Percentiles rank a stretch among this genome's conserved stretches.
phyloP scores from a whole-genome alignment of 2,329 filamentous ascomycete genomes.

The Epichloe glyceriae region DNA sequence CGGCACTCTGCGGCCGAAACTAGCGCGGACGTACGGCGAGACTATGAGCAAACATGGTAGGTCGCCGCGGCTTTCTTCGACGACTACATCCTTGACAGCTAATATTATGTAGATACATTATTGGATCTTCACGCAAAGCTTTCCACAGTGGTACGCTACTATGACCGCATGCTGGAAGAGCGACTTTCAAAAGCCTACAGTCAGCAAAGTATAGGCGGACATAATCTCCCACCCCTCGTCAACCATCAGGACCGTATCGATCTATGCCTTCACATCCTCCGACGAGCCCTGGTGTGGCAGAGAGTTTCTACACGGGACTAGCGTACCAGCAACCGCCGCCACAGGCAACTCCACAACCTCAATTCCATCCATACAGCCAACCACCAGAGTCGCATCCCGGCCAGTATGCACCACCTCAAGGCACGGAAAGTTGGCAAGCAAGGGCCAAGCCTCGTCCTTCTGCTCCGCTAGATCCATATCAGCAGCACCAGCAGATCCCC shows the following conservation, averaged over 20 bases:
- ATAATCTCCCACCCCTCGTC: conserved; percentile 42
- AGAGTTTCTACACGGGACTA: conserved; percentile 72
- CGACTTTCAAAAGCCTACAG: conserved; percentile 85
- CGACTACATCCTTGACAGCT: not conserved
- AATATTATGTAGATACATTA: conserved; percentile 54
- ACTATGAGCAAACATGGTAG: conserved; percentile 98
- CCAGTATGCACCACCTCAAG: conserved; percentile 34
- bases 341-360: conserved; percentile 24
- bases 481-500: conserved; percentile 12
- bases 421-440: conserved; percentile 38
- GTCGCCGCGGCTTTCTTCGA: conserved; percentile 15
- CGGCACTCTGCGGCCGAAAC: conserved; percentile 79
- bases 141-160: conserved; percentile 91
- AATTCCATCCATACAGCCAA: conserved; percentile 31
- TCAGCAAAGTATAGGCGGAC: conserved; percentile 59
- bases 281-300: conserved; percentile 41
- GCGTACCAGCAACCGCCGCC: conserved; percentile 20
- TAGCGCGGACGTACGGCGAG: conserved; percentile 91
- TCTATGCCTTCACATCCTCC: conserved; percentile 45
- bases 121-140: conserved; percentile 91
- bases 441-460: conserved; percentile 26
- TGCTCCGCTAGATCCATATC: conserved; percentile 19
- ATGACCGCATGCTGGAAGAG: conserved; percentile 96
- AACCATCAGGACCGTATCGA: conserved; percentile 54
- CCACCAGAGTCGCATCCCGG: conserved; percentile 25